Evolutionary conservation across 2,329 filamentous ascomycete species (phyloP).

Genomic region (Fusarium secorum): DNA sequence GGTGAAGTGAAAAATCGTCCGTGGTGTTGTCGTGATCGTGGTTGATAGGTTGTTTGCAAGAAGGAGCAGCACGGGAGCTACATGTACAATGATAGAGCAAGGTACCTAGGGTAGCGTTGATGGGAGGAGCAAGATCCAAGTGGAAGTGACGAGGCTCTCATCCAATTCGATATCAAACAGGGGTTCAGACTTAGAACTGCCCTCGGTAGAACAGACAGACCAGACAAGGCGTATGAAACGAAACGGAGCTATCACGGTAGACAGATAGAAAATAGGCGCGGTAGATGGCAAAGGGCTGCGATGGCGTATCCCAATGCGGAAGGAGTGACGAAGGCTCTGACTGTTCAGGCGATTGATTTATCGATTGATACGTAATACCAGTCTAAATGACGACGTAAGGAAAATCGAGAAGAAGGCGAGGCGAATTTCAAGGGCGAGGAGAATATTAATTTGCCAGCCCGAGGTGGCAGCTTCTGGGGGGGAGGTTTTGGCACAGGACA

Average conservation of each 20-base stretch:
- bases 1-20: background rate
- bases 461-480: constrained; percentile 12
- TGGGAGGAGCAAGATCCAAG: background rate
- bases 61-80: background rate
- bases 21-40: background rate
- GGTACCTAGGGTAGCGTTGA: background rate
- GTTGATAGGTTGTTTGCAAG: constrained; percentile 5
- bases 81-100: background rate
- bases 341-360: constrained; percentile 4
- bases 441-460: constrained; percentile 1
- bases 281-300: constrained; percentile 8
- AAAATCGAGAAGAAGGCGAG: background rate
- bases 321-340: constrained; percentile 27
- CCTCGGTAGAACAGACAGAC: background rate
- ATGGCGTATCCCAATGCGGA: constrained; percentile 1
- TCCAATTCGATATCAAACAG: constrained; percentile 25
- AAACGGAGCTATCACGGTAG: constrained; percentile 13
- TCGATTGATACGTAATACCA: constrained; percentile 2
- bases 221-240: constrained; percentile 2
- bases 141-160: background rate
- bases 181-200: background rate
- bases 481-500: background rate
- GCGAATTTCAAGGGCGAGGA: background rate
- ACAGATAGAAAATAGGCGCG: background rate
- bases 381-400: background rate